phyloP scores from a whole-genome alignment of 2,329 filamentous ascomycete genomes.

The Penicillium sp. region DNA sequence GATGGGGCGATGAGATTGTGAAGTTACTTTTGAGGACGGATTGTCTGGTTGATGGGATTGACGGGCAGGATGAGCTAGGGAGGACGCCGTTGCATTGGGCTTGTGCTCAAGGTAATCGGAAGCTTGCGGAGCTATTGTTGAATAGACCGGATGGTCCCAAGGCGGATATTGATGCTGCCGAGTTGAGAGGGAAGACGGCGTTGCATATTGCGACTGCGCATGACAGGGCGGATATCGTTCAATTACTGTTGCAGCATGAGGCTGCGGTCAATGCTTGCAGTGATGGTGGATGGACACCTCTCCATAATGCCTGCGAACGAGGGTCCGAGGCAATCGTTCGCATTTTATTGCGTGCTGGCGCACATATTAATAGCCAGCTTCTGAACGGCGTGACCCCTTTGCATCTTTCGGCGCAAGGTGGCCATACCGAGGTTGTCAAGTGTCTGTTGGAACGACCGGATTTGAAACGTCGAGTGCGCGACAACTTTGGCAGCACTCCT shows the following conservation, averaged over 20 bases:
- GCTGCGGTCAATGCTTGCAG: conserved; percentile 56
- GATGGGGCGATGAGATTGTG: conserved; percentile 56
- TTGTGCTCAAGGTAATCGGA: conserved; percentile 61
- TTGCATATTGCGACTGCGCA: conserved; percentile 58
- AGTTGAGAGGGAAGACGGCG: conserved; percentile 52
- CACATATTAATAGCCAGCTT: conserved; percentile 47
- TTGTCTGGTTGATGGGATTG: conserved; percentile 49
- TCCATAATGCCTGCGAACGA: conserved; percentile 61
- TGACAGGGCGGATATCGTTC: conserved; percentile 46
- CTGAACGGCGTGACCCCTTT: conserved; percentile 48
- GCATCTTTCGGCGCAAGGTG: conserved; percentile 49
- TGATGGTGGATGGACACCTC: conserved; percentile 59
- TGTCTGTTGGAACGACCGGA: conserved; percentile 42
- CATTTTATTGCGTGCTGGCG: conserved; percentile 48
- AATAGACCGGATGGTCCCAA: conserved; percentile 38
- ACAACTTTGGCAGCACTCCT: conserved; percentile 50
- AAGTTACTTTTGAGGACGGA: conserved; percentile 47
- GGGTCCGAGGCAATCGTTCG: conserved; percentile 54
- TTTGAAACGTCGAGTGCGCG: conserved; percentile 41
- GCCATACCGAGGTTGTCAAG: conserved; percentile 46
- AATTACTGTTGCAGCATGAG: conserved; percentile 50
- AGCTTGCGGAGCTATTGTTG: conserved; percentile 57
- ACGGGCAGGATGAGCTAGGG: conserved; percentile 52
- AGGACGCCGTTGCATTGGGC: conserved; percentile 65
- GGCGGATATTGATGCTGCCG: conserved; percentile 52